Percentiles rank a stretch among this genome's conserved stretches.
These are phyloP conservation scores for Metarhizium brunneum DNA, from an alignment of 2,329 filamentous ascomycete species.

Conservation along the genomic window DNA sequence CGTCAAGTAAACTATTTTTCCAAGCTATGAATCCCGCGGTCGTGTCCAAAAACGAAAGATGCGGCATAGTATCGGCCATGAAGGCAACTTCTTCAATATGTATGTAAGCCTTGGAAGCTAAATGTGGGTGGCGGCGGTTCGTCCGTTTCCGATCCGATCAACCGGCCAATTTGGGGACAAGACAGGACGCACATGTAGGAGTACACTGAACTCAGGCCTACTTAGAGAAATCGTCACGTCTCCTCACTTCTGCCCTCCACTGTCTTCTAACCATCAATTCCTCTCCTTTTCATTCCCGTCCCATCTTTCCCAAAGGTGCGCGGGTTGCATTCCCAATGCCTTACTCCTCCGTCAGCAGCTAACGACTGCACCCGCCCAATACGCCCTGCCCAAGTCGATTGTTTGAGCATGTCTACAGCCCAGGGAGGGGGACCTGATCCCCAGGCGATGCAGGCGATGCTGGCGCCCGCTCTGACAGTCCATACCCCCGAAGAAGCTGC, in stretches of 20 bases:
- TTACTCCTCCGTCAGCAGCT: background rate
- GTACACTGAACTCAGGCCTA: too few species aligned
- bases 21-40: too few species aligned
- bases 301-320: background rate
- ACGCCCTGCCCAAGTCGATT: background rate
- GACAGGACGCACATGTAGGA: too few species aligned
- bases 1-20: too few species aligned
- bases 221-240: background rate
- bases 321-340: background rate
- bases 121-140: too few species aligned
- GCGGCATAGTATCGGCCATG: too few species aligned
- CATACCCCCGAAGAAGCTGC: background rate
- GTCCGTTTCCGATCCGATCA: too few species aligned
- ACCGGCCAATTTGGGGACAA: too few species aligned
- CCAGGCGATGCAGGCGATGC: background rate
- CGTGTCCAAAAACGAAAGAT: too few species aligned
- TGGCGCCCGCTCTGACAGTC: background rate
- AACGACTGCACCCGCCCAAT: background rate
- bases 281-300: background rate
- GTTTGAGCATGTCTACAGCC: conserved; percentile 2
- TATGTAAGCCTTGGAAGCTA: too few species aligned
- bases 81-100: too few species aligned
- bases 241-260: background rate
- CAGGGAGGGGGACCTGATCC: background rate
- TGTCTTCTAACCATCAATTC: background rate